Base-by-base conservation (phyloP, 1,139 yeast species). In the Yamadazyma dushanensis region DNA sequence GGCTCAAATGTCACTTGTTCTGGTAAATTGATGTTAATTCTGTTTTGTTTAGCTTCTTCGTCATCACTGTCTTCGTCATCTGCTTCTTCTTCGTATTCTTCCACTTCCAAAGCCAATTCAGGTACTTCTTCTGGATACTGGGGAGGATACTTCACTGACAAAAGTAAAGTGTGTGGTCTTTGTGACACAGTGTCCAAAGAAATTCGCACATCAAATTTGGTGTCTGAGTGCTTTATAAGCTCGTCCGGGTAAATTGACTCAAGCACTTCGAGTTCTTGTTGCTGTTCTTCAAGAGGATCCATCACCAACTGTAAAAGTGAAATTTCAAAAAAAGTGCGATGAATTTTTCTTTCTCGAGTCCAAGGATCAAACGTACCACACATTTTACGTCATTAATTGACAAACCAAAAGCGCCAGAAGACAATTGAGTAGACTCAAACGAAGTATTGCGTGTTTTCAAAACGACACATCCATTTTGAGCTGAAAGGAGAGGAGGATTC, bases 241-340 rank as follows among this genome's bases (percentile, higher is more conserved):
- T 92, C 97, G 57, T 89, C 97, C 3, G 97, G 97, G 56, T 90
- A 92, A 40, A 92, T 92, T 16, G 95, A 83, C 57, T 86, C 83
- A 42, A 92, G 72, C 26, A 89, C 88, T 58, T 86, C 95, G 30
- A 87, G 60, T 56, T 87, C 96, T 59, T 86, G 92, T 25, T 54
- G 56, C 53, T 86, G 95, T 56, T 86, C 95, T 57, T 83, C 94
- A 34, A 59, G 53, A 39, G 79, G 74, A 48, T 83, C 88, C 95
- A 85, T 85, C 8, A 11, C 5, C n/a, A 13, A 13, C n/a, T 21
- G 24, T 6, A 10, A 7, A 10, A 7, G n/a, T 21, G 8, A 10
- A 7, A n/a, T 23, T 8, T 26, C 21, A 16, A 7, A 21, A 7
- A 20, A 16, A 10, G 31, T 18, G 31, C 23, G 31, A 19, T 28